phyloP scores from a whole-genome alignment of 495 filamentous ascomycete species.

The Penicillium waksmanii region DNA sequence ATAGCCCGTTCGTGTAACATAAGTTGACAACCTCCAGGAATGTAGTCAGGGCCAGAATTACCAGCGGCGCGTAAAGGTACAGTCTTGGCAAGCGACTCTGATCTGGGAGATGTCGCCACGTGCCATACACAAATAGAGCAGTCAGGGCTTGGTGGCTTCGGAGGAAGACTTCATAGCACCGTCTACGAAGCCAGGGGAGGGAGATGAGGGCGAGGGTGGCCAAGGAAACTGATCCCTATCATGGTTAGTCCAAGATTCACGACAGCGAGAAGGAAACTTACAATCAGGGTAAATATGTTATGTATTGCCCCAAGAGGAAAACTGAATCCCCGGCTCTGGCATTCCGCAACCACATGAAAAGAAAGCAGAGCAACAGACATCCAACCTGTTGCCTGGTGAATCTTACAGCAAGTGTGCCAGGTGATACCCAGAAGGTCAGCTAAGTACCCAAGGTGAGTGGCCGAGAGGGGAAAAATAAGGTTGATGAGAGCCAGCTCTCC shows the following conservation, averaged over 20 bases:
- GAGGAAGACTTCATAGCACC: not conserved
- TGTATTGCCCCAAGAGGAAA: not conserved
- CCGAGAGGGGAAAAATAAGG: constrained; percentile 25
- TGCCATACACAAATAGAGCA: not conserved
- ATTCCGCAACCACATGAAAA: constrained; percentile 13
- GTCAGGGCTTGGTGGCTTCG: not conserved
- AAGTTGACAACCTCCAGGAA: constrained; percentile 1
- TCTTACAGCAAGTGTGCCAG: constrained; percentile 20
- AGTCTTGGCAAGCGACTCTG: not conserved
- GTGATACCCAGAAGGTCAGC: constrained; percentile 29
- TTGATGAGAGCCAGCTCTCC: constrained; percentile 28
- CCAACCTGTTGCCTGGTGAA: constrained; percentile 28
- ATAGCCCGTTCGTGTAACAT: constrained; percentile 30
- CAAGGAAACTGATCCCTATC: not conserved
- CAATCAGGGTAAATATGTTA: constrained; percentile 1
- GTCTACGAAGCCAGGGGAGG: not conserved
- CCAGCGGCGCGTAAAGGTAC: not conserved
- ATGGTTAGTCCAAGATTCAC: not conserved
- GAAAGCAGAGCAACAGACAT: constrained; percentile 23
- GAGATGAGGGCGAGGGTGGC: not conserved
- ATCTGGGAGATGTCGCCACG: not conserved
- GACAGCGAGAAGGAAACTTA: not conserved
- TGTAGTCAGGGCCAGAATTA: not conserved
- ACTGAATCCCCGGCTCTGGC: not conserved
- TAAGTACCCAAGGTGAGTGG: constrained; percentile 30